Percentiles rank a stretch among this genome's conserved stretches.
Evolutionary conservation across 768 basidiomycete genomes (phyloP).

Genomic region (Rubroboletus satanas): DNA sequence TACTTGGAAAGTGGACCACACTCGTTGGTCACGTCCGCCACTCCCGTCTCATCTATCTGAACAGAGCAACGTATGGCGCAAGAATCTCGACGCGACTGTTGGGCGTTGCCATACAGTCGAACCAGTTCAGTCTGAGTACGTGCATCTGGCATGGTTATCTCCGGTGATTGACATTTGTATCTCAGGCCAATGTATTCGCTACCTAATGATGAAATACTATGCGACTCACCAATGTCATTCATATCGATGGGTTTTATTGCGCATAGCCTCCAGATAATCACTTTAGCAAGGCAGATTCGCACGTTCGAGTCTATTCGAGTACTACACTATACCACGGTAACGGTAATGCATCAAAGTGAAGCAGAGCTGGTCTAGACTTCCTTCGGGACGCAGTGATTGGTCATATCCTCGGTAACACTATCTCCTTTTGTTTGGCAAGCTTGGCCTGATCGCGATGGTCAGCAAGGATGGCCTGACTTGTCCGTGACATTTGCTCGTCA

Average conservation of each 20-base stretch:
- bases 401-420: neutral
- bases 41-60: neutral
- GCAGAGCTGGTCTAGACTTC: neutral
- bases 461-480: neutral
- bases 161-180: neutral
- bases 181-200: neutral
- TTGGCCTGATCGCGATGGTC: neutral
- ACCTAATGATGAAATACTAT: constrained; percentile 2
- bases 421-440: neutral
- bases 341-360: neutral
- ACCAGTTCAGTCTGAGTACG: constrained; percentile 1
- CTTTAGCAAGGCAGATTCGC: neutral
- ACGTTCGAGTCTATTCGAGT: neutral
- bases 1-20: constrained; percentile 27
- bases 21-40: neutral
- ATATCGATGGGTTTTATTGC: neutral
- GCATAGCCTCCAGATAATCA: neutral
- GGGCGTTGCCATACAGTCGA: neutral
- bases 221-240: neutral
- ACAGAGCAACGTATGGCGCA: constrained; percentile 10
- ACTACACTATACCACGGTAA: neutral
- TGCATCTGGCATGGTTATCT: neutral
- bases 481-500: too few relatives aligned
- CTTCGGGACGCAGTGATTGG: neutral
- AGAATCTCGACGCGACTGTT: constrained; percentile 3